Evolutionary conservation across 306 rosid genomes (phyloP), one percentile per base, ranked within the genome.

Genomic region (Vigna hirtella): DNA sequence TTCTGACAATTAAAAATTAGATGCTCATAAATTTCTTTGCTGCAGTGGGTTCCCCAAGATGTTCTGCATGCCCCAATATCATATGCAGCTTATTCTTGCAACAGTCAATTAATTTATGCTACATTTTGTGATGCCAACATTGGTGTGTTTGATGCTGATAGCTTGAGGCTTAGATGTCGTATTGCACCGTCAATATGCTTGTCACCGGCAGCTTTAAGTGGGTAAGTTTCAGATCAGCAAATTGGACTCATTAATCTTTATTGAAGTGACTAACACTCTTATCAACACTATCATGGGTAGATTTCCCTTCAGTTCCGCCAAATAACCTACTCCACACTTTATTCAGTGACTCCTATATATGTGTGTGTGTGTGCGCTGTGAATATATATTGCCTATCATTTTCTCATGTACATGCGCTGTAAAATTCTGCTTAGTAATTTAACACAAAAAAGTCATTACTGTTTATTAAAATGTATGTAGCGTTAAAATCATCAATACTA

Each of bases 41-140:
- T 63, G 59, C 91, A 93, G 97, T 93, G 97, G 97, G 86, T 91
- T 84, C 98, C 98, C 77, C 97, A 90, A 72, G 96, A 91, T 72
- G 87, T 26, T 51, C 85, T 91, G 49, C 49, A 90, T 17, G 90
- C 96, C 16, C 93, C 92, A 56, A 86, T 93, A 74, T 86, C 97
- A 62, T 81, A 81, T 43, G 98, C 93, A 43, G 81, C 93, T 3
- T 93, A 91, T 77, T 93, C 97, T 48, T 90, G 89, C 86, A 87
- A 87, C 83, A 93, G 97, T 77, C 90, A 79, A 66, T 79, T 90
- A 59, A 84, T 93, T 32, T 89, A 74, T 55, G 90, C 94, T 12
- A 72, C 94, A 22, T 93, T 93, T 59, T 89, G 70, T 15, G 97
- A 93, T 70, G 92, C 96, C 70, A 89, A 90, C 73, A 70, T 90